These are phyloP conservation scores for Rachicladosporium sp. DNA, from an alignment of 2,329 filamentous ascomycete species.

Conservation along the genomic window DNA sequence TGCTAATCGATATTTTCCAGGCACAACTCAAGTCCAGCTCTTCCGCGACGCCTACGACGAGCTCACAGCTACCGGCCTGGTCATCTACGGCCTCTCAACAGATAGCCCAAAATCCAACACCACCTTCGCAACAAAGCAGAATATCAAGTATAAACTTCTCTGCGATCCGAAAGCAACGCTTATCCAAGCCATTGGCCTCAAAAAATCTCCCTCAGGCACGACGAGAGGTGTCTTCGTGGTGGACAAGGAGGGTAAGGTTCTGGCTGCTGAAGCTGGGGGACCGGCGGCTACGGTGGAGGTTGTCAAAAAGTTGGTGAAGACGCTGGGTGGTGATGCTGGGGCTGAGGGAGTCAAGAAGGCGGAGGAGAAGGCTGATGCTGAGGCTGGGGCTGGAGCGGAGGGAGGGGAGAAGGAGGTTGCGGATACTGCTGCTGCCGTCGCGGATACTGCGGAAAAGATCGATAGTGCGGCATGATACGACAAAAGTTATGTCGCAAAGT, in stretches of 20 bases:
- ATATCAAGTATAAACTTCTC: conserved; percentile 73
- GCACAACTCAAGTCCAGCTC: conserved; percentile 83
- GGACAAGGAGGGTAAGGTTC: conserved; percentile 53
- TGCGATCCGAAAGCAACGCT: conserved; percentile 67
- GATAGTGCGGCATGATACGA: conserved; percentile 8
- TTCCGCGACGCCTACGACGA: conserved; percentile 77
- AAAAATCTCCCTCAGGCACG: conserved; percentile 71
- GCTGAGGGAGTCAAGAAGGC: conserved; percentile 22
- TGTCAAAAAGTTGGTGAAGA: conserved; percentile 58
- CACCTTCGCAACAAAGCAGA: conserved; percentile 83
- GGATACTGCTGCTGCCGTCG: conserved; percentile 32
- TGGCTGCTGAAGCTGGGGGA: conserved; percentile 61
- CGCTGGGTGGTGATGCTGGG: conserved; percentile 22
- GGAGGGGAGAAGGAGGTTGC: conserved; percentile 25
- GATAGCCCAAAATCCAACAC: conserved; percentile 88
- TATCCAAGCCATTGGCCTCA: conserved; percentile 77
- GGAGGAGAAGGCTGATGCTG: conserved; percentile 18
- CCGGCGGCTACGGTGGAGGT: conserved; percentile 67
- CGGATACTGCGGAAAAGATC: conserved; percentile 30
- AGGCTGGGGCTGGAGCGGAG: conserved; percentile 20
- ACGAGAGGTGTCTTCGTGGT: conserved; percentile 80
- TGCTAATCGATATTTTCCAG: conserved; percentile 32
- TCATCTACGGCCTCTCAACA: conserved; percentile 79
- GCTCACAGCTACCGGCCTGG: conserved; percentile 65
- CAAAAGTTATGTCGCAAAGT: background rate